phyloP scores from a whole-genome alignment of 495 filamentous ascomycete genomes.

The Rostrohypoxylon terebratum region DNA sequence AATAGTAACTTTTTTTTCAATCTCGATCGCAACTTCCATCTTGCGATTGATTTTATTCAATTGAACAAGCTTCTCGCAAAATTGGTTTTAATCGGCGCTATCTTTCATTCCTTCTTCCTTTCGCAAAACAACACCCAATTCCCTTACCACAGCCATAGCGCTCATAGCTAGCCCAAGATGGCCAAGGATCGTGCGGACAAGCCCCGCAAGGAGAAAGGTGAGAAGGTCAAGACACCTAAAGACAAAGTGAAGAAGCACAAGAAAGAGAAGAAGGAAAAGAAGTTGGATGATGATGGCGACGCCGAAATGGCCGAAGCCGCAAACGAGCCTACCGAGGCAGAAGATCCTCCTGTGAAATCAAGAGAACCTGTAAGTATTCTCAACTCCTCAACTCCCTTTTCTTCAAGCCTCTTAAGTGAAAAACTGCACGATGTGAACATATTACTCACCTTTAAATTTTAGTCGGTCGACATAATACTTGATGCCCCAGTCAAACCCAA shows the following conservation, averaged over 20 bases:
- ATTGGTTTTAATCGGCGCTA: neutral
- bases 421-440: neutral
- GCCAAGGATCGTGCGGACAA: conserved; percentile 37
- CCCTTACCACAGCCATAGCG: neutral
- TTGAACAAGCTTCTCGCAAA: neutral
- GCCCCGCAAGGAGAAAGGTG: conserved; percentile 30
- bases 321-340: neutral
- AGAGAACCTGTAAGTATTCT: conserved; percentile 26
- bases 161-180: conserved; percentile 14
- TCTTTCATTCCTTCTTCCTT: neutral
- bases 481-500: conserved; percentile 10
- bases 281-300: neutral
- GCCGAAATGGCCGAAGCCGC: neutral
- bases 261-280: conserved; percentile 38
- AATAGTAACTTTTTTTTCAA: conserved; percentile 18
- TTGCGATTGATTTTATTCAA: neutral
- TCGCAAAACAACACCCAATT: neutral
- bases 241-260: conserved; percentile 47
- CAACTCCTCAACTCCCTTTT: neutral
- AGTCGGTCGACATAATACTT: neutral
- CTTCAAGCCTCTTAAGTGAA: neutral
- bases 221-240: conserved; percentile 35
- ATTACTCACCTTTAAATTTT: neutral
- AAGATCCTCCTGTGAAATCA: neutral
- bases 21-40: neutral